Evolutionary conservation across 805 yeast genomes (phyloP).

Genomic region (Nakazawaea holstii): DNA sequence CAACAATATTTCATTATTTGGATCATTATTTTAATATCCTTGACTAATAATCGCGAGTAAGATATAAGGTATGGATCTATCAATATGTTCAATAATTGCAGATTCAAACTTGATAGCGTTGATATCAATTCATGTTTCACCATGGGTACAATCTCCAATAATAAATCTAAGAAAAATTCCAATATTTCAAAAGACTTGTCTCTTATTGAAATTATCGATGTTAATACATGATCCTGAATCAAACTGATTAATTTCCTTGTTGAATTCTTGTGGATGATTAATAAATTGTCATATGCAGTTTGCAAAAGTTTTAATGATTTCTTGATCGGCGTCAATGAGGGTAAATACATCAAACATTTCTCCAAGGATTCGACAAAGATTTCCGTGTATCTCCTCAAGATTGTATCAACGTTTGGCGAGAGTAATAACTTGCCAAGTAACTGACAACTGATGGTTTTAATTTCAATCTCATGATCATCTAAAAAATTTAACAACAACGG

Average conservation of each 20-base stretch:
- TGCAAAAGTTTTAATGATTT: constrained; percentile 1
- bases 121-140: not conserved
- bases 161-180: not conserved
- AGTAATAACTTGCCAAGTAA: not conserved
- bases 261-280: not conserved
- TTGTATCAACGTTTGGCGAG: not conserved
- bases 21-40: not conserved
- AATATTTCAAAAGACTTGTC: constrained; percentile 8
- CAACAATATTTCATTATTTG: constrained; percentile 5
- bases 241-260: not conserved
- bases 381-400: not conserved
- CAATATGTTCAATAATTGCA: constrained; percentile 2
- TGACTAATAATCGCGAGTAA: not conserved
- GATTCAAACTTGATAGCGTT: not conserved
- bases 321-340: not conserved
- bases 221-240: not conserved
- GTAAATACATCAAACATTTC: constrained; percentile 8
- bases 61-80: constrained; percentile 6
- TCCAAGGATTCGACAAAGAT: constrained; percentile 7
- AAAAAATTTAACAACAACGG: constrained; percentile 6
- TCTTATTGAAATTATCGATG: constrained; percentile 1
- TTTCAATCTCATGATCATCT: constrained; percentile 9
- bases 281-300: not conserved
- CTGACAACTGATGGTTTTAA: constrained; percentile 3
- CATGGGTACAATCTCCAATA: not conserved